phyloP scores from a whole-genome alignment of 257 asterid genomes.

The Dorcoceras hygrometricum region DNA sequence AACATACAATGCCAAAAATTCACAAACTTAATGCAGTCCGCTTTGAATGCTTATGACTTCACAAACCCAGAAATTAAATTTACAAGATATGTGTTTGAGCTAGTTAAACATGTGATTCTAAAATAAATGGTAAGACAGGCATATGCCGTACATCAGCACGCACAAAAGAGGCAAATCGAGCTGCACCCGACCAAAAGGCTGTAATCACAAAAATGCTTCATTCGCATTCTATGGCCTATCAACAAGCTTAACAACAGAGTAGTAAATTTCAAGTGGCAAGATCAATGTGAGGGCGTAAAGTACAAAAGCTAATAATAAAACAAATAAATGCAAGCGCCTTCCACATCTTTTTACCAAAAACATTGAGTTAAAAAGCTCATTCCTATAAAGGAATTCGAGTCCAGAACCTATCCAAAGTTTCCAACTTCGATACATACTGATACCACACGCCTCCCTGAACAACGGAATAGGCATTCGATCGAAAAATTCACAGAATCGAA shows the following conservation, averaged over 20 bases:
- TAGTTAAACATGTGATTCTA: neutral
- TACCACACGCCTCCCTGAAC: constrained; percentile 2
- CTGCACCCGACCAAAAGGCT: neutral
- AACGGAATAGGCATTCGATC: neutral
- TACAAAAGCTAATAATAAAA: neutral
- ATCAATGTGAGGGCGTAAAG: neutral
- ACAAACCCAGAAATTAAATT: neutral
- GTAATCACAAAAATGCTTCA: neutral
- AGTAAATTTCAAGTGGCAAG: neutral
- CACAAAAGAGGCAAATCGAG: neutral
- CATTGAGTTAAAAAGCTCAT: constrained; percentile 19
- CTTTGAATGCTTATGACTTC: neutral
- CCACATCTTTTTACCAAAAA: constrained; percentile 2
- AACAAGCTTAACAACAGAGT: neutral
- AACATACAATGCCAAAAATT: neutral
- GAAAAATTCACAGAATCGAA: constrained; percentile 8
- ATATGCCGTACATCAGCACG: neutral
- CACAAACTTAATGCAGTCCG: neutral
- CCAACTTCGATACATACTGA: constrained; percentile 23
- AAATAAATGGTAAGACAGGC: neutral
- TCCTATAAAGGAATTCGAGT: neutral
- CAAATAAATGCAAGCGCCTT: neutral
- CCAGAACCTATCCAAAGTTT: constrained; percentile 13
- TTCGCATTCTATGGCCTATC: neutral
- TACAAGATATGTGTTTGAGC: neutral